Conservation (phyloP, 2,329 filamentous ascomycete species). For the Westerdykella ornata region DNA sequence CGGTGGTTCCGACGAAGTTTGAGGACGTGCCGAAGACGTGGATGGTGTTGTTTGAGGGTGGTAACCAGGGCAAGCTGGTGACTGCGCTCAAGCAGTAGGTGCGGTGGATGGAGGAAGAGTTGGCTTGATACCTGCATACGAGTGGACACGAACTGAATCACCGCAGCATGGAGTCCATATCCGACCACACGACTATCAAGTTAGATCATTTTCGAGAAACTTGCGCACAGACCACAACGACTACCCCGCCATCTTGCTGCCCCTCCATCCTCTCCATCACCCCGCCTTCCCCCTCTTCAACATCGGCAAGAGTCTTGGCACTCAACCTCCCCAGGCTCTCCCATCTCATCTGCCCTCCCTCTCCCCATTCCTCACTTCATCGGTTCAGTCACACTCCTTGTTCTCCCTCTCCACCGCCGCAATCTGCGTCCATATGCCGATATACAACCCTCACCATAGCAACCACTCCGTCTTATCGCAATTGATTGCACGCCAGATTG, state of each 20-base stretch:
- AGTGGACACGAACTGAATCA: neutral
- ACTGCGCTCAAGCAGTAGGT: conserved; percentile 28
- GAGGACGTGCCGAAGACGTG: conserved; percentile 47
- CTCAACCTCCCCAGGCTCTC: neutral
- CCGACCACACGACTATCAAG: too few relatives aligned
- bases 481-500: conserved; percentile 2
- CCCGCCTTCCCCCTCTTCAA: too few relatives aligned
- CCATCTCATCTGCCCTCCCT: neutral
- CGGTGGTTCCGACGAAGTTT: conserved; percentile 42
- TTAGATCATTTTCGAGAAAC: too few relatives aligned
- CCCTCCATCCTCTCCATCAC: neutral
- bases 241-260: neutral
- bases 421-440: conserved; percentile 12
- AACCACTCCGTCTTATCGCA: neutral
- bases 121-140: neutral
- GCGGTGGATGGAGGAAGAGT: neutral
- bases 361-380: neutral
- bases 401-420: conserved; percentile 1
- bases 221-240: too few relatives aligned
- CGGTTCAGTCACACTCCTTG: neutral
- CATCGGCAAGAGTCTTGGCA: too few relatives aligned
- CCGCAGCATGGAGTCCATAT: neutral
- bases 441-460: conserved; percentile 5
- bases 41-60: conserved; percentile 44
- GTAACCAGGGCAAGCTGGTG: conserved; percentile 44